Evolutionary conservation across 768 basidiomycete species (phyloP), one percentile per base, ranked within the genome.

Genomic region (Termitomyces sp.): DNA sequence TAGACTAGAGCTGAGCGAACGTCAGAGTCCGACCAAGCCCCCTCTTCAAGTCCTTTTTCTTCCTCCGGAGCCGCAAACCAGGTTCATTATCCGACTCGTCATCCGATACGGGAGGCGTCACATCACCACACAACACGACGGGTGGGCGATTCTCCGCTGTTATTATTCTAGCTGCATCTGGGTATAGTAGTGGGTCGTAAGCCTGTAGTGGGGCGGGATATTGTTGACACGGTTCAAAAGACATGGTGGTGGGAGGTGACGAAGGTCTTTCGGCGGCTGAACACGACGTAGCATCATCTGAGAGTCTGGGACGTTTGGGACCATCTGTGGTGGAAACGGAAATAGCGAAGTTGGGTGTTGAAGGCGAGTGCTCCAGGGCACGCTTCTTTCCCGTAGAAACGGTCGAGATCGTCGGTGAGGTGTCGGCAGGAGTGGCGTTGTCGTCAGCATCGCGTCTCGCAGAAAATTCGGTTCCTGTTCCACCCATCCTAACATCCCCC

Each of bases 171-270:
- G 67, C 68, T 0, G 72, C 73, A 25, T 75, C 69, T 0, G 73
- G 73, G 66, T 74, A 74, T 7, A 73, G 13, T 13, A 59, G 44
- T 0, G 72, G 73, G 35, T 74, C 65, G 43, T 76, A 75, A 5
- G 68, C 55, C 13, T 68, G 66, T 11, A 72, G 45, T 1, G 71
- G 72, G 0, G 71, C 73, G 25, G 73, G 72, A 58, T 70, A 74
- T 56, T 74, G 73, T 56, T 70, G 39, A n/a, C 54, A 27, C 16
- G 53, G 45, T 29, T 44, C 23, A 13, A 25, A 6, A 12, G 45
- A 31, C 12, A 38, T 43, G 23, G 31, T 18, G 22, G 36, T 23
- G 22, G 5, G 42, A 53, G 7, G 25, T 4, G 53, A 47, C 7
- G 44, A 46, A 41, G 27, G 12, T 33, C 31, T 33, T 27, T 22